Base-by-base conservation (phyloP, 106 monocot species). In the Acorus gramineus region DNA sequence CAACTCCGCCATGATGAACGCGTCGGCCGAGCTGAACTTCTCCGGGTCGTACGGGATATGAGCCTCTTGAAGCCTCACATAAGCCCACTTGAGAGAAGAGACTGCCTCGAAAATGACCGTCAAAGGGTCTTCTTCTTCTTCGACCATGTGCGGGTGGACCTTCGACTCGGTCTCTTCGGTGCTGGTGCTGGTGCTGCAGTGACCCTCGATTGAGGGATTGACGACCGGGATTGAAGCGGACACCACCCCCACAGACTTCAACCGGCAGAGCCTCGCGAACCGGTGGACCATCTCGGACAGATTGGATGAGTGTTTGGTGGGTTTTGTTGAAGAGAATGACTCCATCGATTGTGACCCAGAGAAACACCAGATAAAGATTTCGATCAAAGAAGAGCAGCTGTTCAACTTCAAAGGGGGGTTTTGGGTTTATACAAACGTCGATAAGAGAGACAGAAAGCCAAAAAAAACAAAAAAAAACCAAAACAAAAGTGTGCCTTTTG, bases 11-110 rank as follows among this genome's bases (percentile, higher is more conserved):
- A 80, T 61, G 11, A 94, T 42, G 11, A 71, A 64, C 28, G 72
- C 72, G 74, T 86, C 83, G 11, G 93, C 82, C 43, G 56, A 52
- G 52, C 64, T 64, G 56, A 93, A 72, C 67, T 84, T 84, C 2
- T 86, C 74, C 9, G 79, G 79, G 8, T 86, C 89, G 65, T 84
- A 89, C 43, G 81, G 89, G 10, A 84, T 71, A 55, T 86, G 83
- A 12, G 84, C 86, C 52, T 84, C 72, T 63, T 94, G 93, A 11
- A 84, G 70, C 64, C 79, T 78, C 43, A 93, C 72, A 46, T 93
- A 93, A n/a, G 83, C 78, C 55, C 70, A 59, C 49, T 89, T 89
- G 42, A 93, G 66, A 57, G 81, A 65, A 49, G 86, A 84, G 73
- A 89, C 66, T 8, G 59, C 50, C 13, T 68, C 76, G 44, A 79